Conservation (phyloP, 805 yeast genomes). For the Sporopachydermia lactativora region DNA sequence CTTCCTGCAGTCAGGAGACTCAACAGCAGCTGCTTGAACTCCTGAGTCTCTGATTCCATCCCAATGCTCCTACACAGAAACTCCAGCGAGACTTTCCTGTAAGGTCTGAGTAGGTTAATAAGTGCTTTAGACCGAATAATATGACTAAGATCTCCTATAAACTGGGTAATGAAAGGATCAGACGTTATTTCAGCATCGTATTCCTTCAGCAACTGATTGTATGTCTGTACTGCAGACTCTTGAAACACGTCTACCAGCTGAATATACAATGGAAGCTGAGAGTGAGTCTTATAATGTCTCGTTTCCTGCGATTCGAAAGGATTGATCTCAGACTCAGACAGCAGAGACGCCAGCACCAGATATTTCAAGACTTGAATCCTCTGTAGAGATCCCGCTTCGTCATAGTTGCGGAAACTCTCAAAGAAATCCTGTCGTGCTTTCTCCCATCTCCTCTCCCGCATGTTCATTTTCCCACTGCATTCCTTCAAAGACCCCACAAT, state of each 20-base stretch:
- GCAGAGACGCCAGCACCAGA: conserved; percentile 43
- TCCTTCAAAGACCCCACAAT: conserved; percentile 64
- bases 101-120: conserved; percentile 18
- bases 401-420: conserved; percentile 44
- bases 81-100: conserved; percentile 14
- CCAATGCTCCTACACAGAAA: conserved; percentile 13
- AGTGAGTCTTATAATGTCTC: conserved; percentile 29
- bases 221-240: conserved; percentile 9
- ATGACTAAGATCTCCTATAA: conserved; percentile 14
- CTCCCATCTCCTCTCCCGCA: conserved; percentile 44
- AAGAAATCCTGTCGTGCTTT: conserved; percentile 40
- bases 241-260: conserved; percentile 21
- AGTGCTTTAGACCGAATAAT: conserved; percentile 16
- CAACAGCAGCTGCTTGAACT: neutral
- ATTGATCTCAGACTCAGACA: conserved; percentile 43
- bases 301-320: conserved; percentile 68
- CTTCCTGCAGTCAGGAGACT: neutral
- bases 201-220: conserved; percentile 8
- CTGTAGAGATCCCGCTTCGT: conserved; percentile 51
- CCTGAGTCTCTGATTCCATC: neutral
- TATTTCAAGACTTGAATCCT: conserved; percentile 46
- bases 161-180: conserved; percentile 8
- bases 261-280: conserved; percentile 17
- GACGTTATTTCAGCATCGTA: conserved; percentile 7
- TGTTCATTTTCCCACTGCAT: conserved; percentile 58